phyloP scores from a whole-genome alignment of 202 grass and related monocot genomes.

The Hordeum pubiflorum region DNA sequence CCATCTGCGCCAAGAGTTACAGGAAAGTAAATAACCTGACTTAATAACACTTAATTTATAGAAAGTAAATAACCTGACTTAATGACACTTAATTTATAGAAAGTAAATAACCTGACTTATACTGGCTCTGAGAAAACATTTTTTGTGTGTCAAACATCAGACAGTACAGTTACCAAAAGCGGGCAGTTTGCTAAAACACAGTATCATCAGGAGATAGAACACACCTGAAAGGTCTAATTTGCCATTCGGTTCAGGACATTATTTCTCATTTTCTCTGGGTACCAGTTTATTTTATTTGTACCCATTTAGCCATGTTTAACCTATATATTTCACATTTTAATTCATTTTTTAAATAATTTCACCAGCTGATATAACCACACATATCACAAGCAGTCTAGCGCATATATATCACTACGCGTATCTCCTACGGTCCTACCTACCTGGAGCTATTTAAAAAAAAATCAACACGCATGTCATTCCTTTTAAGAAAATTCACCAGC shows the following conservation, averaged over 20 bases:
- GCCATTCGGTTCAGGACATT: background rate
- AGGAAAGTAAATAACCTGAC: conserved; percentile 1
- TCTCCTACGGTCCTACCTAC: background rate
- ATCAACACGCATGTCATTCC: background rate
- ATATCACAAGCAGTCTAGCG: background rate
- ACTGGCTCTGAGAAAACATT: background rate
- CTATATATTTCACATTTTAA: background rate
- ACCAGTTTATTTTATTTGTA: background rate
- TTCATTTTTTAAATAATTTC: background rate
- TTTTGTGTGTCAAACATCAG: background rate
- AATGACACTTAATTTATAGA: background rate
- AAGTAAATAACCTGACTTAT: background rate
- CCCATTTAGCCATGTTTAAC: background rate
- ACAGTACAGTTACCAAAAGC: background rate
- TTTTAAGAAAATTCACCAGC: background rate
- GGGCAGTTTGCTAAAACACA: background rate
- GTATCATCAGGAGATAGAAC: background rate
- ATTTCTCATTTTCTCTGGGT: background rate
- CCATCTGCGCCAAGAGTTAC: conserved; percentile 46
- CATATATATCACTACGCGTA: background rate
- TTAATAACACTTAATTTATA: background rate
- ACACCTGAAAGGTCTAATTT: background rate
- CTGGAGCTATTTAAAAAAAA: background rate
- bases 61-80: background rate
- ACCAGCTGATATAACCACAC: background rate